Evolutionary conservation across 306 rosid species (phyloP).

Genomic region (Lotus japonicus): DNA sequence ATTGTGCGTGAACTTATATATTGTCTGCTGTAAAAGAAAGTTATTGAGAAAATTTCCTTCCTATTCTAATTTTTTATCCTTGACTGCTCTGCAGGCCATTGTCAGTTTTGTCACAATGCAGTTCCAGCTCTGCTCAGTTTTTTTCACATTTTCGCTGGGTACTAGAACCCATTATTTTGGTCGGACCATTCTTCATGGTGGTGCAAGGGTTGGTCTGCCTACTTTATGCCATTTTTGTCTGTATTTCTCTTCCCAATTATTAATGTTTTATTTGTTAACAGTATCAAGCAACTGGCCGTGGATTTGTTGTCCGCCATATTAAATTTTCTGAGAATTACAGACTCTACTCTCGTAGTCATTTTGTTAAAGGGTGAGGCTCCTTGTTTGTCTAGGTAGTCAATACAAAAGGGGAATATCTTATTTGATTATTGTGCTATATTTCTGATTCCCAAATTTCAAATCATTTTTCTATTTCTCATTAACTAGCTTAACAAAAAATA

Average conservation of each 20-base stretch:
- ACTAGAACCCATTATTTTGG: constrained; percentile 94
- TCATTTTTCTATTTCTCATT: not conserved
- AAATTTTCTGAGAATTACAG: constrained; percentile 92
- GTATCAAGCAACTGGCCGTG: constrained; percentile 98
- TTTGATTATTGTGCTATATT: not conserved
- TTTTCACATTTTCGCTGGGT: constrained; percentile 90
- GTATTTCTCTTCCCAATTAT: not conserved
- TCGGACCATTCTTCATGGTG: constrained; percentile 95
- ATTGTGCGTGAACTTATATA: not conserved
- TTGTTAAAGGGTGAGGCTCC: constrained; percentile 73
- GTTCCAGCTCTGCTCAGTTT: constrained; percentile 84
- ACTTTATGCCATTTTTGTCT: not conserved
- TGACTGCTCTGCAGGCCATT: constrained; percentile 64
- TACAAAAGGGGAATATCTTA: not conserved
- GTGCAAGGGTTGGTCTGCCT: constrained; percentile 74
- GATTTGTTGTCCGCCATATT: constrained; percentile 89
- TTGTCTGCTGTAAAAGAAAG: not conserved
- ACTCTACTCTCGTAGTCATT: constrained; percentile 96
- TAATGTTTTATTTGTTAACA: constrained; percentile 34
- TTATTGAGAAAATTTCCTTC: too few relatives aligned
- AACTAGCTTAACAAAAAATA: not conserved
- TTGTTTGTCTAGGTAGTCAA: constrained; percentile 9
- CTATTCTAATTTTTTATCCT: not conserved
- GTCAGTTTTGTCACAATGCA: constrained; percentile 90
- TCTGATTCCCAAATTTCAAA: not conserved